Evolutionary conservation across 2,329 filamentous ascomycete species (phyloP).

Genomic region (Talaromyces funiculosus): DNA sequence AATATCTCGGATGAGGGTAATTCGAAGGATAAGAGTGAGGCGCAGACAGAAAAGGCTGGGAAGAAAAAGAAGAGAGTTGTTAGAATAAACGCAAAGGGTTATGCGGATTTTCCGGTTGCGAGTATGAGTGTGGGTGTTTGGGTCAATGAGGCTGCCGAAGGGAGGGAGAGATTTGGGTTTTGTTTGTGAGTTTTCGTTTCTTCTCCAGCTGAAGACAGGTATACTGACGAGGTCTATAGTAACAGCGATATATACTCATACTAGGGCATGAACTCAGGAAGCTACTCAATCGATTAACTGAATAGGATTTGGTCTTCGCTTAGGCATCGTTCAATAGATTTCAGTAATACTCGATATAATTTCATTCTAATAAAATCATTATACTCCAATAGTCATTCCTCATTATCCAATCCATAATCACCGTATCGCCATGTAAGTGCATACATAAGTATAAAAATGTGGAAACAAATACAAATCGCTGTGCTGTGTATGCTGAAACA

Average conservation of each 20-base stretch:
- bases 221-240: neutral
- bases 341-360: neutral
- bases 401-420: neutral
- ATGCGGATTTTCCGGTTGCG: slow-evolving; percentile 52
- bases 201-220: neutral
- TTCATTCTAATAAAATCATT: neutral
- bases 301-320: neutral
- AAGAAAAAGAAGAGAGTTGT: slow-evolving; percentile 43
- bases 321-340: neutral
- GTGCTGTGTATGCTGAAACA: neutral
- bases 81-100: slow-evolving; percentile 55
- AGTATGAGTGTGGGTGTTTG: slow-evolving; percentile 56
- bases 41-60: neutral
- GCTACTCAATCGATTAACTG: neutral
- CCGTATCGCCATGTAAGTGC: neutral
- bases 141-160: slow-evolving; percentile 52
- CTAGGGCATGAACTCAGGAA: neutral
- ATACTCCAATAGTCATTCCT: neutral
- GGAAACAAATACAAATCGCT: neutral
- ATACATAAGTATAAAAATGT: neutral
- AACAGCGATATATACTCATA: slow-evolving; percentile 12
- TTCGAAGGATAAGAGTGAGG: neutral
- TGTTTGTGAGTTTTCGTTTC: slow-evolving; percentile 32
- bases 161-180: slow-evolving; percentile 43
- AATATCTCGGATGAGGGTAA: neutral